These are phyloP conservation scores for Apiotrichum akiyoshidainum DNA, from an alignment of 1,284 basidiomycete genomes.

Conservation along the genomic window DNA sequence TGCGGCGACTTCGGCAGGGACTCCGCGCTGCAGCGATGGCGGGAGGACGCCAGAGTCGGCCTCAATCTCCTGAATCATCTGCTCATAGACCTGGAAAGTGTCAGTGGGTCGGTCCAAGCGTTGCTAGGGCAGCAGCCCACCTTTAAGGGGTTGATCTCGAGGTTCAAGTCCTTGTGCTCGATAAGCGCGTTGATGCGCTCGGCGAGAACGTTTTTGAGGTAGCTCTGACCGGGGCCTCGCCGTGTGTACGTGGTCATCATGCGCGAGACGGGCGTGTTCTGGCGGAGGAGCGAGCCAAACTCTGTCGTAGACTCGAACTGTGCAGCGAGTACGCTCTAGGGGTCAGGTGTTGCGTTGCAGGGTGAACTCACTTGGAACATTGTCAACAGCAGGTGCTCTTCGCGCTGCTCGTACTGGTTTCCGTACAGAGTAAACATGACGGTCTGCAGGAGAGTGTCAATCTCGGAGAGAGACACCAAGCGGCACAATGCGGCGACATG, in stretches of 20 bases:
- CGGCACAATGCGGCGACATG: constrained; percentile 95
- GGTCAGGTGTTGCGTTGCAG: neutral
- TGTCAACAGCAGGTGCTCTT: constrained; percentile 95
- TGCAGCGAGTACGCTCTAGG: constrained; percentile 86
- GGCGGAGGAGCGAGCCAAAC: constrained; percentile 92
- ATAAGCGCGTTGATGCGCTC: constrained; percentile 97
- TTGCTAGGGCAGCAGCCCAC: constrained; percentile 52
- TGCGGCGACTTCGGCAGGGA: constrained; percentile 87
- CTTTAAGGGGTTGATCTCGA: constrained; percentile 98
- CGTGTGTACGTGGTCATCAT: constrained; percentile 99
- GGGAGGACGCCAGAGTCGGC: constrained; percentile 91
- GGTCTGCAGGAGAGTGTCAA: constrained; percentile 97
- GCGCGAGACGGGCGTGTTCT: constrained; percentile 96
- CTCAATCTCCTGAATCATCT: constrained; percentile 97
- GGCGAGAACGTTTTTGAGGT: constrained; percentile 92
- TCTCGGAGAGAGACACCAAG: constrained; percentile 93
- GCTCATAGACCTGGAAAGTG: constrained; percentile 75
- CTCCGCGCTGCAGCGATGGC: constrained; percentile 82
- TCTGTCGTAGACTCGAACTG: constrained; percentile 98
- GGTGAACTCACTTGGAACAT: constrained; percentile 74
- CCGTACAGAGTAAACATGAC: constrained; percentile 99
- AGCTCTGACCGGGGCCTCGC: constrained; percentile 94
- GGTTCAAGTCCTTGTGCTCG: constrained; percentile 95
- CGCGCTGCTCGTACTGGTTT: constrained; percentile 97
- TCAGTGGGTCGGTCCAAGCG: neutral